phyloP scores from a whole-genome alignment of 202 grass and related monocot genomes.

The Zoysia matrella region DNA sequence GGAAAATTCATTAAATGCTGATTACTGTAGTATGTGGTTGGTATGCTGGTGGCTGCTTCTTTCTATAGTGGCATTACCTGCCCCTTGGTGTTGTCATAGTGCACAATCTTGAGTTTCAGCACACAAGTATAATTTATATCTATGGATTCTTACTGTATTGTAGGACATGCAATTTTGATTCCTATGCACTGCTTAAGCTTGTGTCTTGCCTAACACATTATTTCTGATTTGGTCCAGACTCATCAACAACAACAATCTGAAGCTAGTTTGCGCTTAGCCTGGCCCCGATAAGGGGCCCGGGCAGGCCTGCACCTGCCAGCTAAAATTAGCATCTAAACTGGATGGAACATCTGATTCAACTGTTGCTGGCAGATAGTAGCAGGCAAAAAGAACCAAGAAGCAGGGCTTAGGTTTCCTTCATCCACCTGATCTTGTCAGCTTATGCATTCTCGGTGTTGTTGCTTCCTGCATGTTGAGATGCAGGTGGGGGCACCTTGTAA shows the following conservation, averaged over 20 bases:
- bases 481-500: constrained; percentile 10
- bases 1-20: not conserved
- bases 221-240: not conserved
- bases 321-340: not conserved
- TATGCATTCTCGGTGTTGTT: too few relatives aligned
- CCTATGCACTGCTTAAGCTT: not conserved
- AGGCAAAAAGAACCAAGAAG: constrained; percentile 66
- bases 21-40: not conserved
- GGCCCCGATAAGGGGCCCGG: too few relatives aligned
- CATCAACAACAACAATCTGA: too few relatives aligned
- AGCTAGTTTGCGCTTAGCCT: too few relatives aligned
- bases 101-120: not conserved
- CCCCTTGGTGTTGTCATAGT: not conserved
- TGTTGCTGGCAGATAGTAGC: constrained; percentile 70
- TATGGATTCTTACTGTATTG: not conserved
- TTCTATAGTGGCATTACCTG: not conserved
- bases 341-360: constrained; percentile 33
- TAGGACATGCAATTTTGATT: not conserved
- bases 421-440: constrained; percentile 8
- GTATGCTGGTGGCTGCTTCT: not conserved
- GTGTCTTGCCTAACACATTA: not conserved
- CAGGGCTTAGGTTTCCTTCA: constrained; percentile 1
- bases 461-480: constrained; percentile 19
- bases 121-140: not conserved
- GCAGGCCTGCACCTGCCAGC: constrained; percentile 93